Percentiles rank a stretch among this genome's conserved stretches.
These are phyloP conservation scores for Teunomyces funiuensis DNA, from an alignment of 805 yeast species.

Conservation along the genomic window DNA sequence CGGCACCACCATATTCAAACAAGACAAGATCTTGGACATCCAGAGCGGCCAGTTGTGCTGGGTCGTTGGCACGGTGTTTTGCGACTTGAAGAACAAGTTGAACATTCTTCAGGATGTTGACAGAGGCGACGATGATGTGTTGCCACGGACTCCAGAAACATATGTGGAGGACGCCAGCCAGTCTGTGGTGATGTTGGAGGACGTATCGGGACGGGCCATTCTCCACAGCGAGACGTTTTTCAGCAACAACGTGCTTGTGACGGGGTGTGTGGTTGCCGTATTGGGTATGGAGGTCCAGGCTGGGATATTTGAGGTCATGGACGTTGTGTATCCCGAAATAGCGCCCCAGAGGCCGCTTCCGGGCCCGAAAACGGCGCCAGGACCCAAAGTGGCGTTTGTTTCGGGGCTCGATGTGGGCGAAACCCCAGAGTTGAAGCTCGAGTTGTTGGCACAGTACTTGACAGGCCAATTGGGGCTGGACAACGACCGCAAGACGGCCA, in stretches of 20 bases:
- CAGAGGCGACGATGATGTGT: conserved; percentile 50
- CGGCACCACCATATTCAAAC: conserved; percentile 31
- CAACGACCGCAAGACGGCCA: conserved; percentile 21
- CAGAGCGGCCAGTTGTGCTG: conserved; percentile 63
- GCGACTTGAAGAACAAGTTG: conserved; percentile 83
- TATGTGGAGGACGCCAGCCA: conserved; percentile 49
- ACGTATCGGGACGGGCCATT: conserved; percentile 85
- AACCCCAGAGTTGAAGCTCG: conserved; percentile 40
- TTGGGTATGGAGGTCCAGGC: conserved; percentile 82
- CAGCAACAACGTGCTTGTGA: conserved; percentile 61
- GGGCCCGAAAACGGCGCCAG: conserved; percentile 4
- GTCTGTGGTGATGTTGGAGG: conserved; percentile 69
- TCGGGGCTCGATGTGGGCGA: conserved; percentile 72
- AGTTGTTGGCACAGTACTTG: conserved; percentile 66
- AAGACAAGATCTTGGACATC: conserved; percentile 57
- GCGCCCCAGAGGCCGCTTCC: conserved; percentile 51
- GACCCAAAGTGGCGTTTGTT: conserved; percentile 58
- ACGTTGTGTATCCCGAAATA: conserved; percentile 67
- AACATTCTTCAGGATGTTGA: conserved; percentile 82
- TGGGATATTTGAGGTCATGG: conserved; percentile 83
- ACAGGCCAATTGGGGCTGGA: conserved; percentile 62
- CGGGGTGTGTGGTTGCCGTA: conserved; percentile 86
- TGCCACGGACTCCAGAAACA: conserved; percentile 40
- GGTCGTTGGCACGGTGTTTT: conserved; percentile 84
- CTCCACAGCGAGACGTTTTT: conserved; percentile 63